Evolutionary conservation across 1,284 basidiomycete genomes (phyloP), one percentile per base, ranked within the genome.

Genomic region (Malassezia psittaci): DNA sequence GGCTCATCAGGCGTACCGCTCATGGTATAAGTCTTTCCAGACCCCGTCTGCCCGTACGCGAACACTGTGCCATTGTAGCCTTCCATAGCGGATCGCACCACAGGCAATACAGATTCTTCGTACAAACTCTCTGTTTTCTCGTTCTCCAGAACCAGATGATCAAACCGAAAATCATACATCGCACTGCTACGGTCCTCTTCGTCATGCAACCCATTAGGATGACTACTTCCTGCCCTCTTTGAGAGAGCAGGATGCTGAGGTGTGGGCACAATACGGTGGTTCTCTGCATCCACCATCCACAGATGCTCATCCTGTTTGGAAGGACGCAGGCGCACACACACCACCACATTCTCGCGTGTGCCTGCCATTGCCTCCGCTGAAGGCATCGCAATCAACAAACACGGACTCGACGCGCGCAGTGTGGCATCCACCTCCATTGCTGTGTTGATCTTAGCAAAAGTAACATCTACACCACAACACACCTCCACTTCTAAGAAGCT

Each of bases 41-140:
- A 79, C 13, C 80, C 79, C 2, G 79, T 79, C 76, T 89, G 87
- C 18, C 90, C 90, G 68, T 94, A 94, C 0, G 90, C 90, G 68
- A 96, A 96, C 42, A 96, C 83, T 62, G 96, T 88, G 11, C 89
- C 83, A 74, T 98, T 96, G 79, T 84, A 96, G 10, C 91, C 93
- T 49, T 94, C 89, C 88, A 96, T 94, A 11, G 90, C 87, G 16
- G 88, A 87, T 60, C 76, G 67, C 1, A 82, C 78, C 10, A 81
- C 67, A 0, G 78, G 78, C 0, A 77, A 69, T 40, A 82, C 77
- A 63, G 79, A 76, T 7, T 62, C 57, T n/a, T 72, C 64, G 62
- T 80, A 82, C 54, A 73, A 63, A 32, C 56, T 56, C 11, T 62
- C 61, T 0, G 69, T 68, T 16, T 54, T 50, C 37, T 64, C 62